Base-by-base conservation (phyloP, 768 basidiomycete species). In the Tylopilus vinaceipallidus region DNA sequence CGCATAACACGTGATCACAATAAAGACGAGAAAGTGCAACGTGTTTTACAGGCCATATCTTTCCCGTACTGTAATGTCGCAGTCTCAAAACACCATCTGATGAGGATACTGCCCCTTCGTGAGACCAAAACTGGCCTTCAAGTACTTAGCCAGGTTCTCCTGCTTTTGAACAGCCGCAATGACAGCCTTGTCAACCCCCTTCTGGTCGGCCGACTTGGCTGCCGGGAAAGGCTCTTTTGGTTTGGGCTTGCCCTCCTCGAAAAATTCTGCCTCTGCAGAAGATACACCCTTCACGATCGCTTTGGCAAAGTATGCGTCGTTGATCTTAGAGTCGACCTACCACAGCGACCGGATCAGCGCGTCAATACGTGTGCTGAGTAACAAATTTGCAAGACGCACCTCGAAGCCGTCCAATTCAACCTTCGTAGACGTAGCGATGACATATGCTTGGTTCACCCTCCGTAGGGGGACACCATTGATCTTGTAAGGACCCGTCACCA, bases 71-170 rank as follows among this genome's bases (percentile, higher is more conserved):
- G 54, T 45, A 49, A 42, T 3, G 37, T 46, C 45, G 44, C 50
- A 50, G 45, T 58, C 57, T 79, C 76, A 98, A 80, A 97, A 98
- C 56, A 81, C 81, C 75, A 99, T 70, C 74, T 90, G 83, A 77
- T 99, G 97, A 68, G 97, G 91, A 79, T 80, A 92, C 76, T 98
- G 93, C 54, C 95, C 93, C 81, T 95, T 97, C 61, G 91, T 92
- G 54, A 99, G 80, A 67, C 92, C 93, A 79, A 89, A 99, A 66
- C 80, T 84, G 48, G 95, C 82, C 70, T 86, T 87, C 63, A 99
- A 81, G 76, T 99, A 99, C 75, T 94, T 95, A 68, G 76, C 78
- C 58, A 98, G 80, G 78, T 87, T 84, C 64, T 91, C 88, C 56
- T 88, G 86, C 78, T 91, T 91, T 80, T 90, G 94, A 68, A 97